Percentiles rank a stretch among this genome's conserved stretches.
Conservation (phyloP, 805 yeast species). For the Candida verbasci region DNA sequence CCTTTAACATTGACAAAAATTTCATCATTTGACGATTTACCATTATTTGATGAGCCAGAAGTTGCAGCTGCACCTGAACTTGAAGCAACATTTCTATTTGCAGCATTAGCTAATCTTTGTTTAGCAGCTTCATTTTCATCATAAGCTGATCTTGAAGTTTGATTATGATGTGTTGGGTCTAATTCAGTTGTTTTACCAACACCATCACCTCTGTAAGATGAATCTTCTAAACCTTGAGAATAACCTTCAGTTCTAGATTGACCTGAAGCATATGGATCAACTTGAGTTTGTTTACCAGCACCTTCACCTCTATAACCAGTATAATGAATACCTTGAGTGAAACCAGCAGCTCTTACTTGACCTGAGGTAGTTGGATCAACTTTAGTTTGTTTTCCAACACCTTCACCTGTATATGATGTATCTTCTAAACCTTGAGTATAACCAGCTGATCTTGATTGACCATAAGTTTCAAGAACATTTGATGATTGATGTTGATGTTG, state of each 20-base stretch:
- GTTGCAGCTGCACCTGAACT: background rate
- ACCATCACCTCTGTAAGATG: background rate
- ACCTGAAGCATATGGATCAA: background rate
- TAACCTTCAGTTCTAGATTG: background rate
- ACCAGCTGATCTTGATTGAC: slow-evolving; percentile 5
- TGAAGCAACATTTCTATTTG: slow-evolving; percentile 6
- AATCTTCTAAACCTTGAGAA: background rate
- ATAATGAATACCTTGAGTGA: background rate
- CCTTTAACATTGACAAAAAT: slow-evolving; percentile 30
- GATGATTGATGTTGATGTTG: background rate
- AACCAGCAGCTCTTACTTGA: slow-evolving; percentile 5
- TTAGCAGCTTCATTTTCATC: slow-evolving; percentile 4
- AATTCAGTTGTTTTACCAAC: slow-evolving; percentile 3
- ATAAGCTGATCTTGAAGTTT: background rate
- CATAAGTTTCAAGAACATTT: slow-evolving; percentile 1
- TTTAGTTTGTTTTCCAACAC: background rate
- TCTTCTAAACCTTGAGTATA: slow-evolving; percentile 1
- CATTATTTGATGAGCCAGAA: background rate
- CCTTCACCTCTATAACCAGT: slow-evolving; percentile 6
- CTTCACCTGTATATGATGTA: slow-evolving; percentile 5
- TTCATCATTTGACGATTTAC: slow-evolving; percentile 8
- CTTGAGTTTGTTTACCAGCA: background rate
- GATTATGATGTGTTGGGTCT: slow-evolving; percentile 5
- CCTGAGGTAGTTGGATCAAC: slow-evolving; percentile 1
- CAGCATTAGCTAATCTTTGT: slow-evolving; percentile 5